Evolutionary conservation across 192 early-diverging fungal genomes (phyloP).

Genomic region (Rhizophagus clarus): DNA sequence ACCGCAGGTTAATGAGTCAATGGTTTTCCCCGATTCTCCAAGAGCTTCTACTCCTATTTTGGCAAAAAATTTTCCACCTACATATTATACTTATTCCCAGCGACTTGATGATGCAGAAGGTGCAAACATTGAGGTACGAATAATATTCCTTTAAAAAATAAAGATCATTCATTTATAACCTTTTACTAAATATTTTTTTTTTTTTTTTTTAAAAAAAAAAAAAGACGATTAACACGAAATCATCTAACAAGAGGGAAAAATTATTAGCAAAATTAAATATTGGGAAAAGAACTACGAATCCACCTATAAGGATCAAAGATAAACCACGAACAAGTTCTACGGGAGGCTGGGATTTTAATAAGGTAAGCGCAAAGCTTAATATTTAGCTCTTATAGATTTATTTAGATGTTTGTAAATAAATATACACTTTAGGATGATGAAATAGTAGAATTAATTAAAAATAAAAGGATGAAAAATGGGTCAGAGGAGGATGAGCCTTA

Average conservation of each 20-base stretch:
- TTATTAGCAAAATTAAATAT: not conserved
- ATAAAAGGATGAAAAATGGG: not conserved
- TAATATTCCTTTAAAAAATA: not conserved
- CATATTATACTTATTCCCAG: not conserved
- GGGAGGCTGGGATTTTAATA: not conserved
- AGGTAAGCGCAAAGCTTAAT: not conserved
- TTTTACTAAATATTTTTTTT: no score
- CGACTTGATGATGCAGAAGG: constrained; percentile 1
- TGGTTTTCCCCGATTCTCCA: not conserved
- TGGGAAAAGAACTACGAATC: not conserved
- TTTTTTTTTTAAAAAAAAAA: no score
- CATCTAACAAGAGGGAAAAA: not conserved
- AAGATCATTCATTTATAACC: no score
- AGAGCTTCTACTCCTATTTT: not conserved
- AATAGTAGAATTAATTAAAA: not conserved
- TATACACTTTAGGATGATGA: not conserved
- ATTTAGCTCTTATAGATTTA: not conserved
- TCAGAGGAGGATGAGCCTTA: not conserved
- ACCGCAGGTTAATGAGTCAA: not conserved
- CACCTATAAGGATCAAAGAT: not conserved
- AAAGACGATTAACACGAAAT: not conserved
- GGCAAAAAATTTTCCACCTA: not conserved
- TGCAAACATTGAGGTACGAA: not conserved
- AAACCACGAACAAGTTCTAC: not conserved
- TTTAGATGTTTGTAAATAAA: not conserved